Evolutionary conservation across 495 filamentous ascomycete genomes (phyloP), one percentile per base, ranked within the genome.

Genomic region (Rhypophila decipiens): DNA sequence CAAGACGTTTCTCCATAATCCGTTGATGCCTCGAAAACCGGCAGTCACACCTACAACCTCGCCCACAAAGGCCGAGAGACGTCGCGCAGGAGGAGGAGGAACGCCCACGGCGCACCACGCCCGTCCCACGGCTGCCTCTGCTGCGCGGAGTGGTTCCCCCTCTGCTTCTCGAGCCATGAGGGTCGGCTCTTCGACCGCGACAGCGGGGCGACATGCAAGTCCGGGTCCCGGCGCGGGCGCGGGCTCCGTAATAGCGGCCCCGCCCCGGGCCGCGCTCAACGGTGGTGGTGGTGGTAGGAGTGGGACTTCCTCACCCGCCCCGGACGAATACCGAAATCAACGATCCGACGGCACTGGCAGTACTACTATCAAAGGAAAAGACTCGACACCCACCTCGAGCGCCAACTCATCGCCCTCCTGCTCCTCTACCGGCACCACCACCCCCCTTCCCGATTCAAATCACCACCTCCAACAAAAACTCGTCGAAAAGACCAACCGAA

Each of bases 211-310:
- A 8, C 36, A 46, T 20, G 34, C 31, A 21, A 17, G 27, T 36
- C 11, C 20, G 5, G 23, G 33, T 36, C n/a, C n/a, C n/a, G 36
- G 22, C 34, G 41, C 36, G 47, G 45, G 40, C 34, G 47, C 22
- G 20, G 24, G 17, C 48, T 53, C 37, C 42, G 56, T 63, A 46
- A 70, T 73, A 34, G 57, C 66, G 17, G 58, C 62, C 19, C 70
- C 67, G 33, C 68, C 68, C 22, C 66, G 67, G 34, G 70, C 59
- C n/a, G 59, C 61, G 15, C 57, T 62, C 34, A n/a, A n/a, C n/a
- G n/a, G n/a, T n/a, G n/a, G n/a, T n/a, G n/a, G n/a, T n/a, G n/a
- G n/a, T n/a, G n/a, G n/a, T n/a, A n/a, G n/a, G n/a, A 61, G 60
- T 39, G 55, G 66, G 8, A 57, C 60, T 15, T 59, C 70, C 34